These are phyloP conservation scores for Xerocomus nothofagi DNA, from an alignment of 1,284 basidiomycete species.

Conservation along the genomic window DNA sequence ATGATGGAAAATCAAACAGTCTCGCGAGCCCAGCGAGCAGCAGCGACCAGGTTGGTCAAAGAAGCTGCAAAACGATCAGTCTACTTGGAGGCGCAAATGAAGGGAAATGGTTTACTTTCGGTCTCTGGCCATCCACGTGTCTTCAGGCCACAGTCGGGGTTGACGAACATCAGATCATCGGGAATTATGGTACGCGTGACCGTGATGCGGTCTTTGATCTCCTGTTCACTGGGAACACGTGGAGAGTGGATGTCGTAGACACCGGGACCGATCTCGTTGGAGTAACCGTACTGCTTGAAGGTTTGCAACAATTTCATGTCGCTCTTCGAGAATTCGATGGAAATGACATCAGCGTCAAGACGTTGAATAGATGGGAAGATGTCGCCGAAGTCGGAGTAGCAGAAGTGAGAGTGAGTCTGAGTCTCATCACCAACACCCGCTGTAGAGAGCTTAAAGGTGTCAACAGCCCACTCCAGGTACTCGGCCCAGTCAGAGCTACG, in stretches of 20 bases:
- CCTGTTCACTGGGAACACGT: constrained; percentile 91
- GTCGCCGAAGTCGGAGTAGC: constrained; percentile 95
- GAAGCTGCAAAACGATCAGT: constrained; percentile 46
- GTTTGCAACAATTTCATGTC: constrained; percentile 97
- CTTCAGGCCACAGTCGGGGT: constrained; percentile 92
- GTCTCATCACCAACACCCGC: constrained; percentile 90
- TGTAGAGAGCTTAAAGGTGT: constrained; percentile 95
- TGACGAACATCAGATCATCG: constrained; percentile 83
- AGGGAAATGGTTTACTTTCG: constrained; percentile 48
- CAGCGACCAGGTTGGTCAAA: constrained; percentile 86
- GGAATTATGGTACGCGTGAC: constrained; percentile 82
- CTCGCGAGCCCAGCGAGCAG: constrained; percentile 87
- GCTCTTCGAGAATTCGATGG: constrained; percentile 97
- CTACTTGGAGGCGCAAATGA: not conserved
- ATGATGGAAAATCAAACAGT: constrained; percentile 60
- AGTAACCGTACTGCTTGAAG: constrained; percentile 96
- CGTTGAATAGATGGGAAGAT: constrained; percentile 98
- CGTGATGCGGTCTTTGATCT: constrained; percentile 93
- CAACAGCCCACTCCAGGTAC: constrained; percentile 96
- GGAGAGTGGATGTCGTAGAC: constrained; percentile 99
- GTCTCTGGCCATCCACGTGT: constrained; percentile 98
- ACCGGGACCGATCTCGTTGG: constrained; percentile 98
- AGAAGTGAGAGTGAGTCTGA: constrained; percentile 98
- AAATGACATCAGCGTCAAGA: constrained; percentile 99
- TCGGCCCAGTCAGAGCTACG: constrained; percentile 92